Conservation (phyloP, 202 grass and related monocot genomes). For the Elaeis oleifera region DNA sequence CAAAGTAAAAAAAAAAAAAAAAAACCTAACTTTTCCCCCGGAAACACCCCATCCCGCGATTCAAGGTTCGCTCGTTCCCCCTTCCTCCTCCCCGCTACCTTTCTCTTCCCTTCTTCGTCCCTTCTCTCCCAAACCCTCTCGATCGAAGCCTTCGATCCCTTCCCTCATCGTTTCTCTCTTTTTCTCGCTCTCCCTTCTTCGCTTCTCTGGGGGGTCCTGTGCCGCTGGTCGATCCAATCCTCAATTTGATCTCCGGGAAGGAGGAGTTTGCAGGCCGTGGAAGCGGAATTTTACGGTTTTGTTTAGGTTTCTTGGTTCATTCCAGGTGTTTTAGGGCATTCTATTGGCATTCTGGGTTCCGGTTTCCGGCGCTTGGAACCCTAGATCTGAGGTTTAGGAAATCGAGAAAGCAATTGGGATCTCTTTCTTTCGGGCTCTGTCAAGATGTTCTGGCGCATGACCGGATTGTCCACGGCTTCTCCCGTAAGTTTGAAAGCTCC, state of each 20-base stretch:
- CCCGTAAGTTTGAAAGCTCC: slow-evolving; percentile 48
- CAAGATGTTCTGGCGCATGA: slow-evolving; percentile 98
- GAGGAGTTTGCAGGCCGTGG: not conserved
- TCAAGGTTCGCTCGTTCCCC: slow-evolving; percentile 28
- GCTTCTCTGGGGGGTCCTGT: no score
- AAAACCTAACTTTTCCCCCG: not conserved
- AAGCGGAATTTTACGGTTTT: not conserved
- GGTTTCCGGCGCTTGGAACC: slow-evolving; percentile 4
- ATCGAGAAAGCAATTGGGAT: slow-evolving; percentile 17
- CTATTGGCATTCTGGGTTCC: not conserved
- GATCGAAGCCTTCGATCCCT: slow-evolving; percentile 1
- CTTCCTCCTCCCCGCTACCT: slow-evolving; percentile 13
- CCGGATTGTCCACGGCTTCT: slow-evolving; percentile 82
- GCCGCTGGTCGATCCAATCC: no score
- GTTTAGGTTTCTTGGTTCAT: not conserved
- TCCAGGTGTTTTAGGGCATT: not conserved
- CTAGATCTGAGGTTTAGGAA: slow-evolving; percentile 20
- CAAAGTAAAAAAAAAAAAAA: slow-evolving; percentile 23
- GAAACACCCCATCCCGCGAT: slow-evolving; percentile 31
- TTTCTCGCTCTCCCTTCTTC: no score
- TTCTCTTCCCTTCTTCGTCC: slow-evolving; percentile 15
- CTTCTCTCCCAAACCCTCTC: not conserved
- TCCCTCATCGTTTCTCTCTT: not conserved
- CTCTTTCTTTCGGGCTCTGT: slow-evolving; percentile 2
- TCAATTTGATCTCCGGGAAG: no score